These are phyloP conservation scores for Emiliania huxleyi DNA, from an alignment of 78 protist species.

Conservation along the genomic window DNA sequence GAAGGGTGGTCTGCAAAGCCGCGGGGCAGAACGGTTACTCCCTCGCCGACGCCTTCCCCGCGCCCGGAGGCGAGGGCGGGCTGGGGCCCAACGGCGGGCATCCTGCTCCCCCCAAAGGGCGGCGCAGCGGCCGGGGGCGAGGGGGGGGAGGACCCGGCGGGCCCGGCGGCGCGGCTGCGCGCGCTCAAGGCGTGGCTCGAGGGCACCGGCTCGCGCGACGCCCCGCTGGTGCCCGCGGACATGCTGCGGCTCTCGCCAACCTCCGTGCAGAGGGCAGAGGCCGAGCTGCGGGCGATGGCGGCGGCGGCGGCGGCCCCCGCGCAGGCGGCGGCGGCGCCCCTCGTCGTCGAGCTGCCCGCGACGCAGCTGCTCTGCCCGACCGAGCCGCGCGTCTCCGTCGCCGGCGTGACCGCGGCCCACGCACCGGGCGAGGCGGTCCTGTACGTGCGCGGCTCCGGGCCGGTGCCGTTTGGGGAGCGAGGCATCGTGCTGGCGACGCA, in stretches of 20 bases:
- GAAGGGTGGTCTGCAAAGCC: too few relatives aligned
- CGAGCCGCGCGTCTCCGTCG: not conserved
- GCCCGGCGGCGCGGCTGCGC: not conserved
- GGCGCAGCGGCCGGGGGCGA: too few relatives aligned
- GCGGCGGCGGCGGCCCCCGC: not conserved
- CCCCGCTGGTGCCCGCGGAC: not conserved
- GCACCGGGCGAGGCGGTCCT: not conserved
- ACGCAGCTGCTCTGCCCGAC: not conserved
- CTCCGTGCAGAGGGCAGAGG: not conserved
- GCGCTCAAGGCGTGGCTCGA: not conserved
- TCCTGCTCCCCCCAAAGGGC: not conserved
- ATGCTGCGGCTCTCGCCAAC: not conserved
- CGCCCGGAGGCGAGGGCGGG: not conserved
- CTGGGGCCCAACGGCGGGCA: not conserved
- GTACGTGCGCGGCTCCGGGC: not conserved
- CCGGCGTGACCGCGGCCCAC: not conserved
- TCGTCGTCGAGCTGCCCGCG: not conserved
- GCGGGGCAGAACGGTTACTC: not conserved
- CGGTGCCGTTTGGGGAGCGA: not conserved
- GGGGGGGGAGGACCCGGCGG: not conserved
- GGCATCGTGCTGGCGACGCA: constrained; percentile 13
- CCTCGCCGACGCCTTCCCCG: not conserved
- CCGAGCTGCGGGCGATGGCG: not conserved
- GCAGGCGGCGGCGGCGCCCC: not conserved
- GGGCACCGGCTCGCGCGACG: not conserved